Percentiles rank a stretch among this genome's conserved stretches.
phyloP scores from a whole-genome alignment of 2,329 filamentous ascomycete species.

The Emmonsia crescens region DNA sequence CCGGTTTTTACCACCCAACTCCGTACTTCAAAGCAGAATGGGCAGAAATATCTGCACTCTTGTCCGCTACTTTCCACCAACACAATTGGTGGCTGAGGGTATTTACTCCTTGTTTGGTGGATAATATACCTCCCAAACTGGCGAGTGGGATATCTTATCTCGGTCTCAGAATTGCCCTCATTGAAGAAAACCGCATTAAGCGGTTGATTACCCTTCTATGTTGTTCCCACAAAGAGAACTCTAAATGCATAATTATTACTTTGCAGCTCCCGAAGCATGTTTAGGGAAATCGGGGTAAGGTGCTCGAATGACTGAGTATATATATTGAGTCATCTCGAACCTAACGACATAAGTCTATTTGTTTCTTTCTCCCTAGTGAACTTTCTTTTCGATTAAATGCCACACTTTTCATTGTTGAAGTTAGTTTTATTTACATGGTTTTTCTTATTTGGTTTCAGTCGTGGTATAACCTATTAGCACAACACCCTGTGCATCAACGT shows the following conservation, averaged over 20 bases:
- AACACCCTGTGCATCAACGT: neutral
- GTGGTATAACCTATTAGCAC: too few relatives aligned
- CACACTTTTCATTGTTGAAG: too few relatives aligned
- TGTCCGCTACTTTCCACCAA: neutral
- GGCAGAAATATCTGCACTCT: neutral
- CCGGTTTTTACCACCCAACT: too few relatives aligned
- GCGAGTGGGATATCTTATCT: neutral
- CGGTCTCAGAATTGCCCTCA: neutral
- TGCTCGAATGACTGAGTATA: neutral
- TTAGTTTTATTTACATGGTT: neutral
- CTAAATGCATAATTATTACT: neutral
- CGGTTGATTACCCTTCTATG: neutral
- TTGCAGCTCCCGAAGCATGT: neutral
- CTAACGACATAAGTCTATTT: neutral
- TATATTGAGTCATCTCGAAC: neutral
- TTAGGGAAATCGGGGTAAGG: neutral
- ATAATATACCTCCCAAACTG: neutral
- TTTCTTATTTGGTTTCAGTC: neutral
- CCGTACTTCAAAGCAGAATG: too few relatives aligned
- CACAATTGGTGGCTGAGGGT: neutral
- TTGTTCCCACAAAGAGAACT: neutral
- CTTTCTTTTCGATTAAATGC: too few relatives aligned
- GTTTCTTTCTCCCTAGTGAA: too few relatives aligned
- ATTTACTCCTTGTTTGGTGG: neutral
- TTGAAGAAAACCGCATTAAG: neutral